Percentiles rank a stretch among this genome's conserved stretches.
Evolutionary conservation across 108 stramenopile species (phyloP).

Genomic region (Phaeodactylum tricornutum): DNA sequence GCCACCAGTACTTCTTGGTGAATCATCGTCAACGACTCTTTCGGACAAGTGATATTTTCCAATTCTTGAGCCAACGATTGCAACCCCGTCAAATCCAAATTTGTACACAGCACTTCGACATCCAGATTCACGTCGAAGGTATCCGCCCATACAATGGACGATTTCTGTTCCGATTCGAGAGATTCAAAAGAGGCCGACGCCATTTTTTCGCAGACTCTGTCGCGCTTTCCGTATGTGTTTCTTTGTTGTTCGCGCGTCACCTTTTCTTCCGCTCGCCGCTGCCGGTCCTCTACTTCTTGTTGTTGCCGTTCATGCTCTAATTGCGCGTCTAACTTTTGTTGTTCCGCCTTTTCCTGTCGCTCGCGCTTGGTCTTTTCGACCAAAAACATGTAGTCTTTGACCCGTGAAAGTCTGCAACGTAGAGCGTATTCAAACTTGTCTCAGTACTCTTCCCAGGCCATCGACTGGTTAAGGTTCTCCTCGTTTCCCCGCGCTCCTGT

Average conservation of each 20-base stretch:
- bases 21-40: background rate
- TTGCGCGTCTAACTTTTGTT: conserved; percentile 19
- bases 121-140: conserved; percentile 51
- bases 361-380: conserved; percentile 31
- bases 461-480: too few species aligned
- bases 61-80: conserved; percentile 17
- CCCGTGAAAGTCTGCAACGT: too few species aligned
- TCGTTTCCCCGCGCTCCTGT: too few species aligned
- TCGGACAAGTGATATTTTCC: background rate
- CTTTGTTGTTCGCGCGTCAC: conserved; percentile 61
- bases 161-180: background rate
- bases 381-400: too few species aligned
- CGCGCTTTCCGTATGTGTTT: conserved; percentile 70
- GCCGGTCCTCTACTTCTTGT: conserved; percentile 46
- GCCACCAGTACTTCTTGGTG: background rate
- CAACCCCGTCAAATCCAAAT: conserved; percentile 21
- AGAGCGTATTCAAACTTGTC: too few species aligned
- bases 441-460: too few species aligned
- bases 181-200: conserved; percentile 4
- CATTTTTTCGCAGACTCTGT: conserved; percentile 46
- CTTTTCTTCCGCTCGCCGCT: conserved; percentile 31
- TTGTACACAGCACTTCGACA: conserved; percentile 39
- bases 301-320: conserved; percentile 25
- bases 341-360: conserved; percentile 32
- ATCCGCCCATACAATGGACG: conserved; percentile 23